Percentiles rank a stretch among this genome's conserved stretches.
These are phyloP conservation scores for Trebouxia sp. DNA, from an alignment of 139 green algal genomes.

Conservation along the genomic window DNA sequence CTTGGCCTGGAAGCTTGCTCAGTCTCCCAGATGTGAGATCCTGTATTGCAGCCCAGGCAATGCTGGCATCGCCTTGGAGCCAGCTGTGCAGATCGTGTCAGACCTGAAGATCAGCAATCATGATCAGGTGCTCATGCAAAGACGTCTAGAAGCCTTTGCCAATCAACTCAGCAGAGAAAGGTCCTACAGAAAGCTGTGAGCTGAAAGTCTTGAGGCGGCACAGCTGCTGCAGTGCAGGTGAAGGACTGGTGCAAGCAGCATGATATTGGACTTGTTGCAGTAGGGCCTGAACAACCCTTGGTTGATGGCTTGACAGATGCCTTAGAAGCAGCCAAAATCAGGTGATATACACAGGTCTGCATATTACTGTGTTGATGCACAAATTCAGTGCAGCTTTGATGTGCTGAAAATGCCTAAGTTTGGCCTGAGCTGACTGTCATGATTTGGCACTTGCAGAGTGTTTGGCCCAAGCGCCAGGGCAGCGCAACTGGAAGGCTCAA, in stretches of 20 bases:
- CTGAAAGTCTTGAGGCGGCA: background rate
- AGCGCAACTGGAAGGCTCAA: conserved; percentile 93
- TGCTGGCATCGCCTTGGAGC: conserved; percentile 64
- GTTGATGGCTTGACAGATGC: conserved; percentile 93
- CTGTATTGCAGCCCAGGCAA: conserved; percentile 87
- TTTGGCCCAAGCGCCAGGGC: conserved; percentile 88
- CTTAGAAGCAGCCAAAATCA: conserved; percentile 66
- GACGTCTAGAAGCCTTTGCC: too few relatives aligned
- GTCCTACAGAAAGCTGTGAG: background rate
- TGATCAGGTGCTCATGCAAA: background rate
- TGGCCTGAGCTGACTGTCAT: too few relatives aligned
- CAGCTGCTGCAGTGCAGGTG: conserved; percentile 45
- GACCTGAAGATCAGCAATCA: background rate
- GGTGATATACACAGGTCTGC: conserved; percentile 1
- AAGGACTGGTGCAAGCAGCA: conserved; percentile 81
- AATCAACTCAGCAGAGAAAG: background rate
- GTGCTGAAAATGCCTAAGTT: background rate
- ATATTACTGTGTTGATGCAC: background rate
- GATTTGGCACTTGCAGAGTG: too few relatives aligned
- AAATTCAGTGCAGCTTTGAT: background rate
- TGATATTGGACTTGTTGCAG: conserved; percentile 75
- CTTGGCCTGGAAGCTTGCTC: conserved; percentile 84
- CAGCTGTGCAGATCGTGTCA: background rate
- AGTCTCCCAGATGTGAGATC: conserved; percentile 58
- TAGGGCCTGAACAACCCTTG: conserved; percentile 92